Evolutionary conservation across 257 asterid genomes (phyloP), one percentile per base, ranked within the genome.

Genomic region (Penstemon davidsonii): DNA sequence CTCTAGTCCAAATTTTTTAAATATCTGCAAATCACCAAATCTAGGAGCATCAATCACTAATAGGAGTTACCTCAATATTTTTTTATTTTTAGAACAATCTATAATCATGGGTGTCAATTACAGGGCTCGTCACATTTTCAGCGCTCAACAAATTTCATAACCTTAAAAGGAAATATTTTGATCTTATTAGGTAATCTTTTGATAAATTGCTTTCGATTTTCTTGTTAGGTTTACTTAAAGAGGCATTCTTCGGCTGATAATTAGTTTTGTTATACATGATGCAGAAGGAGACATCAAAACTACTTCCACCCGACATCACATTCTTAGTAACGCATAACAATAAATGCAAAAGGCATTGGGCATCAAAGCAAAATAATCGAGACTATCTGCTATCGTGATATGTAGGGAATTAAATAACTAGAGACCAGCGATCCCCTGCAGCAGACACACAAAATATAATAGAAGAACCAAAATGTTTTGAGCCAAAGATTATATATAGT

Each of bases 1-100:
- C 78, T 80, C 87, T 3, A 91, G 85, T 47, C 95, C 98, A 63
- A 85, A 85, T 78, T 94, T 94, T 75, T 72, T 87, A 66, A 94
- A 84, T 40, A 84, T 96, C 99, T 94, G 83, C 49, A 72, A 68
- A 49, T 56, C 38, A 10, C 47, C 19, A 65, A n/a, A 43, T n/a
- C 5, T 91, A 46, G 62, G 75, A 49, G 38, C 65, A 51, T 12
- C 25, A 19, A 38, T n/a, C 54, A 25, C 18, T 54, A 45, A n/a
- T 10, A 54, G 0, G n/a, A 8, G 63, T 13, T 11, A 7, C 2
- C 5, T 69, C 18, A 70, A 50, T 55, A 44, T 62, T 50, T 18
- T 47, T 57, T 43, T 4, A 55, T 18, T 47, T 57, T 43, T 4
- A 55, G 36, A 58, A 66, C 8, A 55, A 72, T 56, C 62, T 55